phyloP scores from a whole-genome alignment of 2,329 filamentous ascomycete species.

The Sarocladiaceae sp. region DNA sequence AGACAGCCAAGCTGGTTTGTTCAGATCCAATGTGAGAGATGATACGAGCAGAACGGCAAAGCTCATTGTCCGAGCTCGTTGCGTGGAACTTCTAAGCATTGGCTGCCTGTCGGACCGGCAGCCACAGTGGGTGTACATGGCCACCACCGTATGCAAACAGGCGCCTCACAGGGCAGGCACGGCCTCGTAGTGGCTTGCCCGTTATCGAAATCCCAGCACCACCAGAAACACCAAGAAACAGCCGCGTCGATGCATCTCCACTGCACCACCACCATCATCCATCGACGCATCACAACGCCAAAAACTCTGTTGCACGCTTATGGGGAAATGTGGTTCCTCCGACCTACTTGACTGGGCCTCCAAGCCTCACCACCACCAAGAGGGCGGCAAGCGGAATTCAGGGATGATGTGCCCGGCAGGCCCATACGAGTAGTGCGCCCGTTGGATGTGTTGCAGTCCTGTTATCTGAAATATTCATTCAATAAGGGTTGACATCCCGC shows the following conservation, averaged over 20 bases:
- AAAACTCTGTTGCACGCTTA: constrained; percentile 7
- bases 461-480: not conserved
- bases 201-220: not conserved
- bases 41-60: too few relatives aligned
- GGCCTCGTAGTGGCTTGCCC: constrained; percentile 7
- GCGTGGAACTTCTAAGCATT: too few relatives aligned
- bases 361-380: not conserved
- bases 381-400: constrained; percentile 5
- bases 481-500: too few relatives aligned
- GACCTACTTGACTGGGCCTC: not conserved
- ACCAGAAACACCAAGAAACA: not conserved
- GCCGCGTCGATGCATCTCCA: not conserved
- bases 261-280: not conserved
- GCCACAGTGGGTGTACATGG: too few relatives aligned
- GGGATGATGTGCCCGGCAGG: not conserved
- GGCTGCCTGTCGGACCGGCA: not conserved
- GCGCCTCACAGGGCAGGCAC: too few relatives aligned
- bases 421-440: not conserved
- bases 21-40: too few relatives aligned
- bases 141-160: too few relatives aligned
- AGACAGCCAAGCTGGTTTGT: not conserved
- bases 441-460: not conserved
- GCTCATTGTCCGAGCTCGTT: too few relatives aligned
- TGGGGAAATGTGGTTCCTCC: not conserved
- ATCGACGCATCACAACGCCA: not conserved